phyloP scores from a whole-genome alignment of 139 green algal species.

The Auxenochlorella pyrenoidosa region DNA sequence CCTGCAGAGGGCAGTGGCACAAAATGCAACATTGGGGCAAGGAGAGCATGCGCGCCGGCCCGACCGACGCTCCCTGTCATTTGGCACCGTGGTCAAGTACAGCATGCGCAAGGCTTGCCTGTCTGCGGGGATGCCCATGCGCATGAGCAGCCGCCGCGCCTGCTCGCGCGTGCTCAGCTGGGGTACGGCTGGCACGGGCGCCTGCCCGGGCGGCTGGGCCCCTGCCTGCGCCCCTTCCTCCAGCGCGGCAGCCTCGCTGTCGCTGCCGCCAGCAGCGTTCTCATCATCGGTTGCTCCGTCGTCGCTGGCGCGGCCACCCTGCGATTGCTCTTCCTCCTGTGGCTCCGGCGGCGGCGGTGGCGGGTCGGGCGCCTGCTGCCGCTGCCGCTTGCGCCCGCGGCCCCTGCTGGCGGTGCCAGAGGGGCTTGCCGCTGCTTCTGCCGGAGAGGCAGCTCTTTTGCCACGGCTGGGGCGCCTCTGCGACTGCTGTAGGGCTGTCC shows the following conservation, averaged over 20 bases:
- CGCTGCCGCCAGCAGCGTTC: not conserved
- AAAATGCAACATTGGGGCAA: not conserved
- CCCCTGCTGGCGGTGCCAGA: too few relatives aligned
- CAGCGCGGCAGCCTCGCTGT: not conserved
- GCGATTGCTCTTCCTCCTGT: not conserved
- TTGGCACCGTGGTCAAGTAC: too few relatives aligned
- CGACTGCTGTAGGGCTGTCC: not conserved
- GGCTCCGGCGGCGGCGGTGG: not conserved
- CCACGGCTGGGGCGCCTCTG: not conserved
- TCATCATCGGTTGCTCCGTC: not conserved
- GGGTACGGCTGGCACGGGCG: not conserved
- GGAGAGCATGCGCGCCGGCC: too few relatives aligned
- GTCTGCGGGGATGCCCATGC: not conserved
- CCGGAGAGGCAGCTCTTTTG: not conserved
- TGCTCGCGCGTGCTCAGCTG: constrained; percentile 3
- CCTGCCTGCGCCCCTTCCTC: too few relatives aligned
- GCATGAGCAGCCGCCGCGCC: not conserved
- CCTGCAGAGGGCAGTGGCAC: not conserved
- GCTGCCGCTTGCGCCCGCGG: not conserved
- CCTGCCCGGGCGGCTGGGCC: too few relatives aligned
- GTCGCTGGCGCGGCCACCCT: not conserved
- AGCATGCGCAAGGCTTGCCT: not conserved
- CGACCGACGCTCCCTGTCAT: too few relatives aligned
- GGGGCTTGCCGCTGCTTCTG: not conserved
- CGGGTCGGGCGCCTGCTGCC: not conserved